Evolutionary conservation across 2,329 filamentous ascomycete genomes (phyloP).

Genomic region (Sodiomyces alkalinus): DNA sequence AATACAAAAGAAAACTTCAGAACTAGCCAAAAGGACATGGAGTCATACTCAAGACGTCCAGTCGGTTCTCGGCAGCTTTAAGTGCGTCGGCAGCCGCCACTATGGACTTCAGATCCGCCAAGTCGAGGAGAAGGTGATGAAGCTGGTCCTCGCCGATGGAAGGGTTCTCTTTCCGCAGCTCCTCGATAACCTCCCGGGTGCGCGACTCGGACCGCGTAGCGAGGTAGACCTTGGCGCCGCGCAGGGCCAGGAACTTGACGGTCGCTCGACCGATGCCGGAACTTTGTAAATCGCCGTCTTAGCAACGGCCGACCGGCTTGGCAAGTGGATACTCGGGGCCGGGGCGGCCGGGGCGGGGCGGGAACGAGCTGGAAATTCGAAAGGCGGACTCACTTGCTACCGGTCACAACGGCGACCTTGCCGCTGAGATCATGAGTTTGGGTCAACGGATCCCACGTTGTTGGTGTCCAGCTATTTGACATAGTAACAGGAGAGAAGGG

Average conservation of each 20-base stretch:
- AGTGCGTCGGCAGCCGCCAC: conserved; percentile 9
- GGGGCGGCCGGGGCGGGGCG: too few species aligned
- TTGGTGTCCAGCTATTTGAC: background rate
- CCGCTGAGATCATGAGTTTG: conserved; percentile 10
- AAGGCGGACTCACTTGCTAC: conserved; percentile 10
- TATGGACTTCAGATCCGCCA: conserved; percentile 10
- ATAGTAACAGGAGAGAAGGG: too few species aligned
- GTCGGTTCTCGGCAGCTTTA: conserved; percentile 8
- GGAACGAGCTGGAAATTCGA: background rate
- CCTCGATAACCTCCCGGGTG: conserved; percentile 4
- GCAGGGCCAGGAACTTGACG: conserved; percentile 11
- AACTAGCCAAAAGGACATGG: background rate
- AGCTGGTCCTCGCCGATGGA: conserved; percentile 4
- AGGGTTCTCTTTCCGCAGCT: conserved; percentile 4
- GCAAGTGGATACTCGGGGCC: too few species aligned
- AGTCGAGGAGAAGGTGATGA: conserved; percentile 11
- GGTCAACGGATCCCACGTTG: conserved; percentile 6
- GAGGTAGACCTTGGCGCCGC: conserved; percentile 14
- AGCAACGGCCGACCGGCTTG: background rate
- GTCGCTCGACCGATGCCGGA: conserved; percentile 11
- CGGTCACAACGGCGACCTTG: conserved; percentile 13
- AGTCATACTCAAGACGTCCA: conserved; percentile 13
- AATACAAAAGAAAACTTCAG: too few species aligned
- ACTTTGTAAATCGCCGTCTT: conserved; percentile 3
- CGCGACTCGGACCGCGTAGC: conserved; percentile 10